phyloP scores from a whole-genome alignment of 2,329 filamentous ascomycete genomes.

The Aspergillus puulaauensis region DNA sequence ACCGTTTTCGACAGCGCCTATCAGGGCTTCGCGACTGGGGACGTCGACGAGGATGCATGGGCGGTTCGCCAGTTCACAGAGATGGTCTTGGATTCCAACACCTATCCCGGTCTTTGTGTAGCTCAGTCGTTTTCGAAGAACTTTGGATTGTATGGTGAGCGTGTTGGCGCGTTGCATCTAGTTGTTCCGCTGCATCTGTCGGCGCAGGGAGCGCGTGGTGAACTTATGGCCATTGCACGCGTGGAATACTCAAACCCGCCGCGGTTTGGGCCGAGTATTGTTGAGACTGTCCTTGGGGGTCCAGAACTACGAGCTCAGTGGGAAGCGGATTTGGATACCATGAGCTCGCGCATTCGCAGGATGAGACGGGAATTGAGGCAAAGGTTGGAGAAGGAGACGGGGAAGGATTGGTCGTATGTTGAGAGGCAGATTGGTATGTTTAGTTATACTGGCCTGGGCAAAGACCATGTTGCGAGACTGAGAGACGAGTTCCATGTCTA shows the following conservation, averaged over 20 bases:
- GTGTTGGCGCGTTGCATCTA: slow-evolving; percentile 85
- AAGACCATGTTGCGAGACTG: slow-evolving; percentile 42
- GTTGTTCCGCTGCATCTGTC: slow-evolving; percentile 26
- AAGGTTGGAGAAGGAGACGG: slow-evolving; percentile 80
- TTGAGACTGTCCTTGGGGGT: slow-evolving; percentile 77
- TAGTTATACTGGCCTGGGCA: slow-evolving; percentile 63
- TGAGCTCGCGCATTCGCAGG: slow-evolving; percentile 88
- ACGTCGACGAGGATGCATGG: slow-evolving; percentile 79
- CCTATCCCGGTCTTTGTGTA: slow-evolving; percentile 66
- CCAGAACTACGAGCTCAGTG: slow-evolving; percentile 76
- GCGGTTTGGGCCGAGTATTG: slow-evolving; percentile 83
- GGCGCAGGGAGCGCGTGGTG: slow-evolving; percentile 28
- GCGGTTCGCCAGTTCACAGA: slow-evolving; percentile 77
- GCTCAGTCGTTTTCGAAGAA: slow-evolving; percentile 63
- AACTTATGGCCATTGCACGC: slow-evolving; percentile 28
- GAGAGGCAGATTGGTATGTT: slow-evolving; percentile 90
- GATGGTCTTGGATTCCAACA: slow-evolving; percentile 60
- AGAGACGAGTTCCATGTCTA: slow-evolving; percentile 45
- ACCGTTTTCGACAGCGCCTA: slow-evolving; percentile 98
- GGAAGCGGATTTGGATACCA: slow-evolving; percentile 83
- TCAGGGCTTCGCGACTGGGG: slow-evolving; percentile 93
- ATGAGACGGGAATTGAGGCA: slow-evolving; percentile 79
- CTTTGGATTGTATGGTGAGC: slow-evolving; percentile 88
- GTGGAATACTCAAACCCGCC: slow-evolving; percentile 56
- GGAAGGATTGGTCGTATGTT: slow-evolving; percentile 93